Percentiles rank a stretch among this genome's conserved stretches.
Conservation (phyloP, 2,329 filamentous ascomycete species). For the Talaromyces sp. region DNA sequence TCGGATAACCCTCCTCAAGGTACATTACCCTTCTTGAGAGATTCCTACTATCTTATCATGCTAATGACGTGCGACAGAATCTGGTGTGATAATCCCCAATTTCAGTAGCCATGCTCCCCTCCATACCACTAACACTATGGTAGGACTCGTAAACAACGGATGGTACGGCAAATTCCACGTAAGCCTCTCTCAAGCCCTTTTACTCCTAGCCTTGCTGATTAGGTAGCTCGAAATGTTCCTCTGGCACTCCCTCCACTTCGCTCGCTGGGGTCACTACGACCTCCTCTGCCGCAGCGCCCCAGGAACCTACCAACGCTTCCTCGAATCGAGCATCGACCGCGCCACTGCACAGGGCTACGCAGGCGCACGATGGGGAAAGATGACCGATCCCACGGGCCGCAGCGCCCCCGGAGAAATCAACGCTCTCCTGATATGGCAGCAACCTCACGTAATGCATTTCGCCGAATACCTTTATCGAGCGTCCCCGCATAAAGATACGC, state of each 20-base stretch:
- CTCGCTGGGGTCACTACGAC: constrained; percentile 48
- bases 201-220: constrained; percentile 50
- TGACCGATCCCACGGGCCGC: constrained; percentile 55
- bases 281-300: constrained; percentile 42
- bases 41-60: neutral
- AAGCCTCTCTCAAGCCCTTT: constrained; percentile 10
- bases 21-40: constrained; percentile 28
- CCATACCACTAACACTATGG: neutral
- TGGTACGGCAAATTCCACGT: neutral
- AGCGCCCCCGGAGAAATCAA: constrained; percentile 60
- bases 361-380: constrained; percentile 52
- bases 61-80: neutral
- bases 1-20: constrained; percentile 49
- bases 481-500: neutral
- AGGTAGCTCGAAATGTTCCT: constrained; percentile 57
- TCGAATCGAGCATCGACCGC: constrained; percentile 34
- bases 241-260: constrained; percentile 53
- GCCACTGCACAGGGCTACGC: constrained; percentile 38
- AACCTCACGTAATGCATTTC: neutral
- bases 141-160: neutral
- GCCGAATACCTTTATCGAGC: neutral
- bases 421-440: constrained; percentile 58
- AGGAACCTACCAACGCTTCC: constrained; percentile 50
- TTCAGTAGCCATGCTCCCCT: neutral
- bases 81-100: neutral